Evolutionary conservation across 176 grass and related monocot genomes (phyloP), one percentile per base, ranked within the genome.

Genomic region (Saccharum spontaneum): DNA sequence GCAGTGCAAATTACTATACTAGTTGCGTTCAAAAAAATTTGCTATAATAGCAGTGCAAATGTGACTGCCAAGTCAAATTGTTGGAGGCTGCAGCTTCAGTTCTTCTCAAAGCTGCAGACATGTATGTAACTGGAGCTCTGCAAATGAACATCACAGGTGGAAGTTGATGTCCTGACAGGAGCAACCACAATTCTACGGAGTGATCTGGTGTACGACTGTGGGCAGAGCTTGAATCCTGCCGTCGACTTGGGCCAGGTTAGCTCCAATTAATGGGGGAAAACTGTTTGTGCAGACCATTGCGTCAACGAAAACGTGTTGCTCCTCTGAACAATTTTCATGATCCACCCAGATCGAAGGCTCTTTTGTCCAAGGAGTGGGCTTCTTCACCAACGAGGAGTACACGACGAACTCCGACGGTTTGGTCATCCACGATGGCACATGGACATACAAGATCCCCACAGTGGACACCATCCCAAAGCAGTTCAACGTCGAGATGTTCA

Each of bases 381-480:
- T 97, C 89, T 94, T 97, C 71, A 82, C 92, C 66, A 82, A 94
- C 11, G 94, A 97, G 81, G 94, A 97, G 4, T 90, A 87, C 57
- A 8, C 74, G 43, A 83, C 88, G 13, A 97, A 97, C 82, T 85
- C 90, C 1, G 94, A 97, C 6, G 94, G 94, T 10, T 18, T 97
- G 88, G 85, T 90, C 40, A 62, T 94, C 49, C 83, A 80, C 14
- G 94, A 97, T 17, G 92, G 92, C 44, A 94, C 94, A 13, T 94
- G 94, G 94, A 97, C 90, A 11, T 97, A 97, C 82, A 94, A 97
- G 80, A 88, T 92, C 66, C 94, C 94, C 3, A 94, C 90, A 2
- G 79, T 97, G 14, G 94, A 97, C 78, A 97, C 94, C 79, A 94
- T 97, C 59, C 92, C 94, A 0, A 97, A 92, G 84, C 72, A 97